Base-by-base conservation (phyloP, 768 basidiomycete species). In the Termitomyces eurrhizus region DNA sequence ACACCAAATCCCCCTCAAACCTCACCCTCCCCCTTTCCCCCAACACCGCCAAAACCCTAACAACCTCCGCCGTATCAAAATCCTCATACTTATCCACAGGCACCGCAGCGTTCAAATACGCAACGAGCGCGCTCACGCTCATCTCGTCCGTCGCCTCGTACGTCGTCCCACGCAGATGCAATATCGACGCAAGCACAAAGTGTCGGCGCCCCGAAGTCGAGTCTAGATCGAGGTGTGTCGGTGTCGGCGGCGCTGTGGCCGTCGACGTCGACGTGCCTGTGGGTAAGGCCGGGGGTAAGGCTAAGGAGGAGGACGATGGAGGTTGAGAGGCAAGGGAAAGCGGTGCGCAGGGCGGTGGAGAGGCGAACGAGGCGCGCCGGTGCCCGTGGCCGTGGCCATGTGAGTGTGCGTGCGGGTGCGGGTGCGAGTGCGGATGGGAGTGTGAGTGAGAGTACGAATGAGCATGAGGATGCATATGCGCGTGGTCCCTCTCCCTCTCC, bases 1-100 rank as follows among this genome's bases (percentile, higher is more conserved):
- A 56, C 16, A 64, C 57, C 53, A 76, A 67, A 66, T 86, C 85
- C 6, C 84, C 85, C 67, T 84, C 81, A 50, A 84, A 77, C 32
- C 77, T 64, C 8, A 85, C 72, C 42, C 77, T 71, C 0, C 83
- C 82, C 59, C 74, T 74, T 33, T 82, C 83, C 42, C 79, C 75
- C 52, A 85, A 65, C 13, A 69, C 65, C 1, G 75, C 80, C 14
- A 80, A 80, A 4, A 78, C 78, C 52, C 77, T 77, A 7, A 79
- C 80, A 18, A 92, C 88, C 73, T 92, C 90, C 1, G 79, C 78
- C 13, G 88, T 89, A 70, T 92, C 89, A 62, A 89, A 92, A 64
- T 92, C 89, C 74, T 91, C 89, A 68, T 90, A 84, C 72, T 91
- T 91, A 69, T 90, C 89, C 32, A 76, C 77, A 4, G 90, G 90